phyloP scores from a whole-genome alignment of 805 yeast genomes.

The Sugiyamaella marilandica region DNA sequence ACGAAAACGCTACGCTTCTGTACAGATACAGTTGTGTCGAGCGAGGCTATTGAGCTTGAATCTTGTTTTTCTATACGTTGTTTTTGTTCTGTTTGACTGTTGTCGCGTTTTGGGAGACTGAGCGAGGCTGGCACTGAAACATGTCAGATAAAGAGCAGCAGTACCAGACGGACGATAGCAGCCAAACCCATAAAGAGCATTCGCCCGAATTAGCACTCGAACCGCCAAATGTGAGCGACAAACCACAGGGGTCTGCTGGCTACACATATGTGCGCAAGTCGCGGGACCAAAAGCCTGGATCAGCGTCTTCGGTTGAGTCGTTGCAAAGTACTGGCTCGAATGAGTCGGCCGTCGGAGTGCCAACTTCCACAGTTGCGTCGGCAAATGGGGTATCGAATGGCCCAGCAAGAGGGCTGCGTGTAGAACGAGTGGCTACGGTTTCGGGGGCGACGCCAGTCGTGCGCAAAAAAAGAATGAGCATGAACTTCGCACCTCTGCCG shows the following conservation, averaged over 20 bases:
- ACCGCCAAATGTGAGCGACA: no score
- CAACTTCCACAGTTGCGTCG: background rate
- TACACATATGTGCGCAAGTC: background rate
- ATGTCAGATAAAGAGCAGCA: no score
- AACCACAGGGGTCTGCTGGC: background rate
- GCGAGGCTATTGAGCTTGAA: no score
- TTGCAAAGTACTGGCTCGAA: background rate
- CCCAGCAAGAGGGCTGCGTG: background rate
- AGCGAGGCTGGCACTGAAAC: no score
- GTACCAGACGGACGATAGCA: no score
- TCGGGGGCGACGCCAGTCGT: slow-evolving; percentile 5
- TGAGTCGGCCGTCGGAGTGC: background rate
- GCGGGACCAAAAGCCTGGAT: slow-evolving; percentile 3
- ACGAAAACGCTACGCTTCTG: no score
- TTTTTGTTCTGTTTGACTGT: no score
- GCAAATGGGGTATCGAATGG: background rate
- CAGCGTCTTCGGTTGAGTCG: background rate
- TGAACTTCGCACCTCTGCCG: slow-evolving; percentile 18
- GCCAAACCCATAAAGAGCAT: no score
- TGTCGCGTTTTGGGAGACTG: no score
- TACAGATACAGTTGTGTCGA: no score
- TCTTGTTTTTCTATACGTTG: no score
- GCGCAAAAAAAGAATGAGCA: slow-evolving; percentile 16
- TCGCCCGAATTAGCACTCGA: no score
- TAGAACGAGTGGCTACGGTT: background rate